Evolutionary conservation across 116 monocot genomes (phyloP).

Genomic region (Phalaenopsis hybrid): DNA sequence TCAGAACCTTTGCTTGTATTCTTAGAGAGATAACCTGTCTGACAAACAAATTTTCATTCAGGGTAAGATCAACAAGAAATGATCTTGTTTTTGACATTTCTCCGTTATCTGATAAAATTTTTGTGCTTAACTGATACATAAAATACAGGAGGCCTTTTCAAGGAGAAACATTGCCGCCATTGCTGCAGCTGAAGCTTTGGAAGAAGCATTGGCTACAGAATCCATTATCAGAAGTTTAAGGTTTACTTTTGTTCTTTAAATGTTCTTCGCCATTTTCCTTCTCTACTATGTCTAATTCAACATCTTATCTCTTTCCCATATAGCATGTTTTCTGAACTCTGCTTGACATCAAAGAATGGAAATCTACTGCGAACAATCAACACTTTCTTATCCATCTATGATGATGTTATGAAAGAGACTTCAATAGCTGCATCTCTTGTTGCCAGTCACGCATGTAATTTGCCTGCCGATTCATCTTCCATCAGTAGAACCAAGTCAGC

Average conservation of each 20-base stretch:
- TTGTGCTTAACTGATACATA: background rate
- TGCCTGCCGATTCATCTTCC: conserved; percentile 13
- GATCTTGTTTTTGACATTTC: background rate
- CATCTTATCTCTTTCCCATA: background rate
- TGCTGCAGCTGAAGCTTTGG: conserved; percentile 83
- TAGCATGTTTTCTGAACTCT: conserved; percentile 84
- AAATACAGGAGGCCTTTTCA: conserved; percentile 63
- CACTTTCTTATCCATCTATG: conserved; percentile 61
- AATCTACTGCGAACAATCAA: conserved; percentile 69
- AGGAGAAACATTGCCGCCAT: conserved; percentile 50
- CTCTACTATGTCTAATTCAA: background rate
- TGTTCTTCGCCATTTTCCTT: background rate
- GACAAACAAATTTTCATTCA: no score
- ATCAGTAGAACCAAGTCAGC: conserved; percentile 30
- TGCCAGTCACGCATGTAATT: conserved; percentile 1
- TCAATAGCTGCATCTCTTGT: conserved; percentile 32
- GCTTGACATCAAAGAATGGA: conserved; percentile 52
- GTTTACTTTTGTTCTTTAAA: conserved; percentile 18
- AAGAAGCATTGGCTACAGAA: conserved; percentile 78
- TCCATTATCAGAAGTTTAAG: conserved; percentile 62
- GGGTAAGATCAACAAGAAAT: background rate
- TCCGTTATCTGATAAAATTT: background rate
- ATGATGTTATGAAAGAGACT: conserved; percentile 41
- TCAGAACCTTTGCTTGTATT: no score
- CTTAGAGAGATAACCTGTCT: no score